phyloP scores from a whole-genome alignment of 345 rosid genomes.

The Carallia brachiata region DNA sequence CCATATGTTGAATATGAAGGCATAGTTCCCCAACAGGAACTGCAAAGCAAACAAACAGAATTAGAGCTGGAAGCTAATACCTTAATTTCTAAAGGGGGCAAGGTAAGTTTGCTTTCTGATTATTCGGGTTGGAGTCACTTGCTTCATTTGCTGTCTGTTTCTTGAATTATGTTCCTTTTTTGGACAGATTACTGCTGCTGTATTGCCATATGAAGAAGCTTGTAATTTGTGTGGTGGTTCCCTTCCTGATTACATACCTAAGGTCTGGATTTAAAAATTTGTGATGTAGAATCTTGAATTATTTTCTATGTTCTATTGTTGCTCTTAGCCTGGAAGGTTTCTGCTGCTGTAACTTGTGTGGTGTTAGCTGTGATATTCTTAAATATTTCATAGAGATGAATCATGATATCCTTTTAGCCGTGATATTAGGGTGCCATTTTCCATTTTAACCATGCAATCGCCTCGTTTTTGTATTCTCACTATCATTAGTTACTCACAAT shows the following conservation, averaged over 20 bases:
- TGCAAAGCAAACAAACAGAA: constrained; percentile 56
- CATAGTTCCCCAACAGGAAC: constrained; percentile 45
- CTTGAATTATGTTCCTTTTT: constrained; percentile 4
- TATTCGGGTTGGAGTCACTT: not conserved
- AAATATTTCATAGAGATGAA: too few relatives aligned
- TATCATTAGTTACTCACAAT: not conserved
- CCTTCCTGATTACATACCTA: constrained; percentile 77
- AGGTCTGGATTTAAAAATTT: constrained; percentile 38
- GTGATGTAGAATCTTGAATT: not conserved
- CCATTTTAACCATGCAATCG: not conserved
- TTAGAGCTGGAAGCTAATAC: constrained; percentile 64
- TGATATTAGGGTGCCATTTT: not conserved
- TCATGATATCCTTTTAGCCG: too few relatives aligned
- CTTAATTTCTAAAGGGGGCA: constrained; percentile 64
- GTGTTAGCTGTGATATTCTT: not conserved
- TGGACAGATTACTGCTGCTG: constrained; percentile 51
- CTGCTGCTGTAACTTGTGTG: too few relatives aligned
- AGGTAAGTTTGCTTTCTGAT: constrained; percentile 32
- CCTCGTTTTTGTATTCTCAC: not conserved
- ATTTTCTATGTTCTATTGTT: not conserved
- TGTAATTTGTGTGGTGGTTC: constrained; percentile 63
- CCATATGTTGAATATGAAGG: constrained; percentile 88
- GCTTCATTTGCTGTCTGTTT: not conserved
- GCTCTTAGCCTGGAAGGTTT: too few relatives aligned
- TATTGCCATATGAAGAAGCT: constrained; percentile 70